Evolutionary conservation across 2,329 filamentous ascomycete genomes (phyloP).

Genomic region (Aureobasidium subglaciale): DNA sequence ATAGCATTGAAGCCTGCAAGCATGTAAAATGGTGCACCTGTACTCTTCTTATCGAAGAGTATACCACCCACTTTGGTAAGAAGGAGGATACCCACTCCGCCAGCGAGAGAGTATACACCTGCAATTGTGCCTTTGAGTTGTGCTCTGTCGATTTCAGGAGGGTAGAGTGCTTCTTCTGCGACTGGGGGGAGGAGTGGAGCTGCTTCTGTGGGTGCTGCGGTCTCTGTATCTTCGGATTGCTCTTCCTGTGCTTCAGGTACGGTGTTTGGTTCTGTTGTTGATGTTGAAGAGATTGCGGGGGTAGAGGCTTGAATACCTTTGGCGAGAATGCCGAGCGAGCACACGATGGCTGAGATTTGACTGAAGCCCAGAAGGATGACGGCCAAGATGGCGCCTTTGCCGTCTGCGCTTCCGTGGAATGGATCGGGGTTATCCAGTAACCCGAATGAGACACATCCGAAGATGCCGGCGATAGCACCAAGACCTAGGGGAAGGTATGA

Average conservation of each 20-base stretch:
- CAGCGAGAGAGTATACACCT: conserved; percentile 85
- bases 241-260: not conserved
- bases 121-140: conserved; percentile 87
- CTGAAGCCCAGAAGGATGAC: conserved; percentile 79
- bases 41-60: conserved; percentile 69
- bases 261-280: not conserved
- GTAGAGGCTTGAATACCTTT: conserved; percentile 52
- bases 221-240: not conserved
- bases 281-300: not conserved
- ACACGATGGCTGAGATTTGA: conserved; percentile 95
- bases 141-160: conserved; percentile 23
- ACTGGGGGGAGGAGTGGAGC: conserved; percentile 13
- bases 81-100: conserved; percentile 80
- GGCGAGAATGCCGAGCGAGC: conserved; percentile 81
- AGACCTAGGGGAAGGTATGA: conserved; percentile 65
- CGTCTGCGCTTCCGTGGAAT: conserved; percentile 55
- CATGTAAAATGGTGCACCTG: conserved; percentile 84
- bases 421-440: conserved; percentile 71
- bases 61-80: conserved; percentile 86
- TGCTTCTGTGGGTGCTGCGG: not conserved
- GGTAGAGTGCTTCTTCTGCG: not conserved
- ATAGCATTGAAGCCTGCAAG: conserved; percentile 82
- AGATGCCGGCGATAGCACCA: conserved; percentile 64
- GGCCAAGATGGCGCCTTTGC: conserved; percentile 52
- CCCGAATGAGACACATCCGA: conserved; percentile 72